Base-by-base conservation (phyloP, 495 filamentous ascomycete genomes). In the Xylaria flabelliformis region DNA sequence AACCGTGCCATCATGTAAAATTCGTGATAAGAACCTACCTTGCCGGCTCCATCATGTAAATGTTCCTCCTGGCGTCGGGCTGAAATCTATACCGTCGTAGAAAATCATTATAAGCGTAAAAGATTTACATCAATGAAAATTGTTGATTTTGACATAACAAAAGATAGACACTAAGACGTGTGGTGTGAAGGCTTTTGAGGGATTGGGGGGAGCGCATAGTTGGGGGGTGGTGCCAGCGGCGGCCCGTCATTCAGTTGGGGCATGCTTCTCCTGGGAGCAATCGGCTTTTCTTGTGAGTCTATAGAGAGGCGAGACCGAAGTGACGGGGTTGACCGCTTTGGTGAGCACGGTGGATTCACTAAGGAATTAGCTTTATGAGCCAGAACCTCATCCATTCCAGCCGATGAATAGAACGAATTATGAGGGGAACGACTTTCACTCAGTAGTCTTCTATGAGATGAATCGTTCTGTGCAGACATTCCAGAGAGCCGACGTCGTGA, bases 191-290 rank as follows among this genome's bases (percentile, higher is more conserved):
- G 65, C 59, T 77, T 80, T 61, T 61, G 74, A 15, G 90, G 90
- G 13, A 92, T 83, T 6, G 90, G 88, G 8, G 90, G 90, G 4
- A 92, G 83, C 0, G 90, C 89, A 64, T 85, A 86, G 24, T 85
- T 89, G 13, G 90, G 90, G 19, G 90, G 90, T 15, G 90, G 90
- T 17, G 85, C 87, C 15, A 84, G 85, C 0, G 90, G 90, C 55
- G 90, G 90, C 1, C 89, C 89, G 13, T 88, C 82, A 1, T 80
- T 80, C 41, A 91, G 79, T 8, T 87, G 86, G 5, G 88, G 87
- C 83, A 91, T 83, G 75, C 89, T 91, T 72, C 86, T 86, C 42
- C 88, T 84, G 36, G 81, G 78, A 32, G 68, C 42, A 15, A 85
- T 71, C 39, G 67, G 44, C 58, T 83, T 82, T 9, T 74, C 66